A percentile compares a stretch with the other conserved stretches of the same genome.
Conservation (phyloP, 768 basidiomycete genomes). For the Mycena pura region DNA sequence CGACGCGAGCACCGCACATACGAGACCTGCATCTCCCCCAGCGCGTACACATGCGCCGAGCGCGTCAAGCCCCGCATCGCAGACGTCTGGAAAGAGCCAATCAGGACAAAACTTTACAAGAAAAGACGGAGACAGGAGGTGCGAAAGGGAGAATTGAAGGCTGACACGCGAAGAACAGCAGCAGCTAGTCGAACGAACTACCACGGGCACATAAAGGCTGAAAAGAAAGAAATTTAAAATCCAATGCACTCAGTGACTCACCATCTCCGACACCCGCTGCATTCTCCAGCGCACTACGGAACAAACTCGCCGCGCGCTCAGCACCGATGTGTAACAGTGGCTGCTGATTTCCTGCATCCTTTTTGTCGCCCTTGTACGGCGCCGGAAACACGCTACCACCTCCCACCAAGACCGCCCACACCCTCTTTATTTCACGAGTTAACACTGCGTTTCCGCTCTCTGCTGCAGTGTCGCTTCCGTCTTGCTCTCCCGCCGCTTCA, state of each 20-base stretch:
- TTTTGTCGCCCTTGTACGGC: neutral
- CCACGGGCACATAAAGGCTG: neutral
- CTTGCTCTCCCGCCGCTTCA: neutral
- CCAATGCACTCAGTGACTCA: too few relatives aligned
- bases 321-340: constrained; percentile 14
- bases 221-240: neutral
- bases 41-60: constrained; percentile 41
- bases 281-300: constrained; percentile 34
- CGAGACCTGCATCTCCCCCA: constrained; percentile 39
- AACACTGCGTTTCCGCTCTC: neutral
- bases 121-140: neutral
- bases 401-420: constrained; percentile 16
- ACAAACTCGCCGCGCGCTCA: constrained; percentile 8
- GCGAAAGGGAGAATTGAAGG: too few relatives aligned
- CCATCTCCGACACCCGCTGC: constrained; percentile 41
- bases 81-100: constrained; percentile 45
- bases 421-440: constrained; percentile 13
- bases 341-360: neutral
- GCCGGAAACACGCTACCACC: too few relatives aligned
- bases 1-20: constrained; percentile 54
- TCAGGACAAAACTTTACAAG: neutral
- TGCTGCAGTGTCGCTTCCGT: neutral
- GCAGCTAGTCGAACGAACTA: too few relatives aligned
- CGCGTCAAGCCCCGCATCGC: constrained; percentile 54
- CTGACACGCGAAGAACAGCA: neutral